phyloP scores from a whole-genome alignment of 371 early-diverging fungal genomes.

The Circinella minor region DNA sequence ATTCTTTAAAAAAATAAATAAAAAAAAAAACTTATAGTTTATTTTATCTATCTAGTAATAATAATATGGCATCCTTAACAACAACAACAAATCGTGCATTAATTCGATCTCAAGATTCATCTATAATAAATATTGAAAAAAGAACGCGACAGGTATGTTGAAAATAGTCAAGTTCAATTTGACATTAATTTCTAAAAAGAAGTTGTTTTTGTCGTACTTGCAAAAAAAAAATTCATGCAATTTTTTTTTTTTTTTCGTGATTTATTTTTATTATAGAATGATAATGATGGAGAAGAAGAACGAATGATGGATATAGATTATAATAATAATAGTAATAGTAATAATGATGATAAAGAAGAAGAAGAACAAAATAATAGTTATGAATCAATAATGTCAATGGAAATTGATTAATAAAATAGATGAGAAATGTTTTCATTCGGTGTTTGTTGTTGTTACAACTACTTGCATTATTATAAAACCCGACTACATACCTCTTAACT shows the following conservation, averaged over 20 bases:
- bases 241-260: not conserved
- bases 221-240: not conserved
- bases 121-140: not conserved
- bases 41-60: not conserved
- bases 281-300: not conserved
- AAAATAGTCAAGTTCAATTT: no score
- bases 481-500: slow-evolving; percentile 6
- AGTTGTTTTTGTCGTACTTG: no score
- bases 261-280: not conserved
- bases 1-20: no score
- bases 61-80: not conserved
- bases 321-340: not conserved
- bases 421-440: not conserved
- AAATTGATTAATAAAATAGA: slow-evolving; percentile 1
- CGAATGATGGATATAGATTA: slow-evolving; percentile 1
- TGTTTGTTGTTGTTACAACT: not conserved
- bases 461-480: slow-evolving; percentile 2
- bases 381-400: not conserved
- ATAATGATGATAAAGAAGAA: not conserved
- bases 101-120: not conserved
- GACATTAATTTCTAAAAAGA: no score
- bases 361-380: not conserved
- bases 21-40: not conserved
- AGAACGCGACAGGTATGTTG: slow-evolving; percentile 7
- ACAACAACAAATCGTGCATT: not conserved